Conservation (phyloP, 768 basidiomycete species). For the Serendipita vermifera region DNA sequence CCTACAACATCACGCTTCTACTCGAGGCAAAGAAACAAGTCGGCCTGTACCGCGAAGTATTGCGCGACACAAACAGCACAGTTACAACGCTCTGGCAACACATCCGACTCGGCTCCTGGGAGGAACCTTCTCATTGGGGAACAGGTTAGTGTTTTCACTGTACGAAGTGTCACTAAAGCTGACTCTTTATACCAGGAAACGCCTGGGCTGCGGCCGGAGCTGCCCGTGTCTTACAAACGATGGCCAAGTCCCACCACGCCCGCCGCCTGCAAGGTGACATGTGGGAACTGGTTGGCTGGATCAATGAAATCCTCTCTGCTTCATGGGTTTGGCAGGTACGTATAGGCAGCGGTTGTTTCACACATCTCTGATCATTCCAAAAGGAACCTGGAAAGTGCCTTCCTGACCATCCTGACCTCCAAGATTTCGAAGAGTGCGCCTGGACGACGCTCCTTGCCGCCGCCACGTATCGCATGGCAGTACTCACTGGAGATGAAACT, state of each 20-base stretch:
- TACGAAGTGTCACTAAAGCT: neutral
- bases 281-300: constrained; percentile 2
- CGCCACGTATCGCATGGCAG: constrained; percentile 1
- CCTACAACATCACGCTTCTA: constrained; percentile 27
- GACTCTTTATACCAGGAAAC: neutral
- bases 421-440: constrained; percentile 7
- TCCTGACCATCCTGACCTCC: neutral
- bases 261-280: neutral
- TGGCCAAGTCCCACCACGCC: neutral
- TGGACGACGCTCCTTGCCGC: constrained; percentile 10
- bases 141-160: neutral
- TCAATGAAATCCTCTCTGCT: neutral
- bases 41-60: constrained; percentile 28
- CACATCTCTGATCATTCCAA: neutral
- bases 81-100: neutral
- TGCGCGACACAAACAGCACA: constrained; percentile 15
- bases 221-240: neutral
- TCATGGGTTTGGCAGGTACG: neutral
- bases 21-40: constrained; percentile 31
- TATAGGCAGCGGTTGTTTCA: neutral
- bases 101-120: neutral
- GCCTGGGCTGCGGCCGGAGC: constrained; percentile 4
- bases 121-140: neutral
- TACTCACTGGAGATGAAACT: neutral
- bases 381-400: neutral